Evolutionary conservation across 495 filamentous ascomycete species (phyloP), one percentile per base, ranked within the genome.

Genomic region (Penicillium roqueforti): DNA sequence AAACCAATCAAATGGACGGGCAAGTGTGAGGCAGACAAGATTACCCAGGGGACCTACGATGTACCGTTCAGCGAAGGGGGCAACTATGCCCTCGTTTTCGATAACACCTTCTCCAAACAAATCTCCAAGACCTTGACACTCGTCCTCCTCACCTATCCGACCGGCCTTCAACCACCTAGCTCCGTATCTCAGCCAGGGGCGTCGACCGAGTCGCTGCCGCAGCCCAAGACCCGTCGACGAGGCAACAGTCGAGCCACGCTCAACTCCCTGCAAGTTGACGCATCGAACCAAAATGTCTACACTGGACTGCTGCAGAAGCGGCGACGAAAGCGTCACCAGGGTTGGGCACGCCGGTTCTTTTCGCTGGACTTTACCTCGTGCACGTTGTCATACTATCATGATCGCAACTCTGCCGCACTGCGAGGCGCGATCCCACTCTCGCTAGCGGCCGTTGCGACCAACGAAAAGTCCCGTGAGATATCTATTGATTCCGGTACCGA

Each of bases 81-180:
- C 52, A 97, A 96, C 83, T 98, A 95, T 69, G 93, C 90, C 28
- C 78, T 98, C 50, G 89, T 97, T 23, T 96, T 98, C 66, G 93
- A 98, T 79, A 98, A 98, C 66, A 98, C 95, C 29, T 97, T 97
- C 68, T 95, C 92, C 45, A 97, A 96, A 73, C 87, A 91, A 65
- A 83, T 90, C 37, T 90, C 91, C 47, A 98, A 98, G 72, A 95
- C 87, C 36, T 89, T 88, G 11, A 97, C 92, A 18, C 88, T 97
- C 57, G 92, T 97, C 18, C 81, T 97, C 39, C 80, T 97, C 58
- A 97, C 90, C 13, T 96, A 97, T 60, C 91, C 92, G 29, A 91
- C 89, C 32, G 85, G 84, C 56, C 76, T 84, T 13, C 87, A 91
- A 19, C 93, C 95, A 0, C 89, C 91, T 53, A 55, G 34, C 16